Percentiles rank a stretch among this genome's conserved stretches.
These are phyloP conservation scores for Umbelopsis sp. DNA, from an alignment of 371 early-diverging fungal species.

Conservation along the genomic window DNA sequence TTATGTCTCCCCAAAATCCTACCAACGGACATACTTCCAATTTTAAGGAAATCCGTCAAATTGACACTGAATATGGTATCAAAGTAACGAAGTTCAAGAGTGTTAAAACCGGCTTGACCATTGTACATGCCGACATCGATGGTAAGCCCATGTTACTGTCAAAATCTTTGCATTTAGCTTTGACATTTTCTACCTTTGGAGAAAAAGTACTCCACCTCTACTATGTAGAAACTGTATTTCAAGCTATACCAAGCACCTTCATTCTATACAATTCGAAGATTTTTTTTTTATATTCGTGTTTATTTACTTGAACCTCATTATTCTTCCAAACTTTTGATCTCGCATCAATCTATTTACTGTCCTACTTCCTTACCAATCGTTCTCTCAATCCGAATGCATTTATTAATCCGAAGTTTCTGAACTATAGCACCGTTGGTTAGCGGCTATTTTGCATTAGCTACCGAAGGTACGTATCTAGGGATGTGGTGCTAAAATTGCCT, in stretches of 20 bases:
- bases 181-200: background rate
- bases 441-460: slow-evolving; percentile 68
- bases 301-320: background rate
- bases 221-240: too few species aligned
- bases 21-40: slow-evolving; percentile 20
- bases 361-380: background rate
- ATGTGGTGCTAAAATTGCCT: background rate
- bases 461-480: slow-evolving; percentile 53
- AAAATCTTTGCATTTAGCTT: slow-evolving; percentile 3
- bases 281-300: background rate
- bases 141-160: slow-evolving; percentile 36
- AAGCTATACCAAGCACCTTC: too few species aligned
- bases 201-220: too few species aligned
- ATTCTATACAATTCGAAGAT: background rate
- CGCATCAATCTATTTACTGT: background rate
- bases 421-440: slow-evolving; percentile 63
- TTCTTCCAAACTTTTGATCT: background rate
- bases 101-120: slow-evolving; percentile 59
- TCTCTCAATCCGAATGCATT: background rate
- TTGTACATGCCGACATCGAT: slow-evolving; percentile 66
- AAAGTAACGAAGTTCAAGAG: slow-evolving; percentile 61
- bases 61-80: slow-evolving; percentile 48
- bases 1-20: slow-evolving; percentile 12
- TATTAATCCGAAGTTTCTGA: background rate
- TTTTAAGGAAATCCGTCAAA: slow-evolving; percentile 38